Conservation (phyloP, 352 stramenopile genomes). For the Phytophthora sp. region DNA sequence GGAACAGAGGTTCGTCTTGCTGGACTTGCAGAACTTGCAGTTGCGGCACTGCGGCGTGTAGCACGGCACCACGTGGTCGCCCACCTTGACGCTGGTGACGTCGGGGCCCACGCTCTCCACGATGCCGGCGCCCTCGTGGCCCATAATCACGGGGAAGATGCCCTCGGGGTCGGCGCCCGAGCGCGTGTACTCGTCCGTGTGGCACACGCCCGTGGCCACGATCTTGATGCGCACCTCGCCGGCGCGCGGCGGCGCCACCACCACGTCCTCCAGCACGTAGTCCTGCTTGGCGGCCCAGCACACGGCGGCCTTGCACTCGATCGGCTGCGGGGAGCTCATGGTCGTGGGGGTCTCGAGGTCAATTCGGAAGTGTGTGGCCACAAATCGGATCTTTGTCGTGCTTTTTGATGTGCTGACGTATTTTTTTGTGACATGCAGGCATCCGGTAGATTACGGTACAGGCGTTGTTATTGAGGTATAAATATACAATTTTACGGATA, state of each 20-base stretch:
- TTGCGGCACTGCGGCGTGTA: constrained; percentile 94
- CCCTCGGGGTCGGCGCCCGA: constrained; percentile 81
- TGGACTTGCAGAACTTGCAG: constrained; percentile 90
- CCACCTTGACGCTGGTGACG: constrained; percentile 82
- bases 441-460: too few species aligned
- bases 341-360: not conserved
- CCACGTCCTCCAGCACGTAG: constrained; percentile 83
- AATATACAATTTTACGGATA: too few species aligned
- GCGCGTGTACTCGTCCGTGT: constrained; percentile 90
- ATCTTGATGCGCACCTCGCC: constrained; percentile 89
- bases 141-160: constrained; percentile 89
- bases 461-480: too few species aligned
- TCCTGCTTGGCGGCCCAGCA: constrained; percentile 88
- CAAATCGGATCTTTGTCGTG: not conserved
- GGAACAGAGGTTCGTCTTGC: constrained; percentile 89
- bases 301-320: constrained; percentile 91
- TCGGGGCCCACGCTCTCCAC: constrained; percentile 84
- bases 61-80: constrained; percentile 95
- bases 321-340: constrained; percentile 70
- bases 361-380: constrained; percentile 26
- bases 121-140: constrained; percentile 83
- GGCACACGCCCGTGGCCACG: constrained; percentile 84
- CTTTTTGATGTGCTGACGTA: not conserved
- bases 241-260: constrained; percentile 65
- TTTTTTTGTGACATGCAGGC: not conserved